Base-by-base conservation (phyloP, 2,329 filamentous ascomycete species). In the Aspergillus melleus region DNA sequence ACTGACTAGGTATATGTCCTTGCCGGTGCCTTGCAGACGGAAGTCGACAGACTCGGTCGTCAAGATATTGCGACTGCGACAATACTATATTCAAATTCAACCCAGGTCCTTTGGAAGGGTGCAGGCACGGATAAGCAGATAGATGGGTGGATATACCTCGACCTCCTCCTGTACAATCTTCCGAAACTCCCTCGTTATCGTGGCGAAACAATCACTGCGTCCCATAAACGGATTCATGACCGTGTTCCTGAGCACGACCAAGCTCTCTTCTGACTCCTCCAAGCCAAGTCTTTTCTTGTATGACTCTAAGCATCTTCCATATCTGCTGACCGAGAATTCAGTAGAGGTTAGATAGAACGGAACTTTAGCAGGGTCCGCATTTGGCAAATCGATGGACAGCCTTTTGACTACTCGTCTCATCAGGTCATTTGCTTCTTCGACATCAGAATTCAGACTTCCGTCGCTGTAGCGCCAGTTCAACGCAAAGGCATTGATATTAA, bases 381-480 rank as follows among this genome's bases (percentile, higher is more conserved):
- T 68, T 0, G 75, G 73, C 0, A 72, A 74, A 19, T 76, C 77
- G 30, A 82, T 75, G 0, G 79, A 81, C 0, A 82, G 62, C 0
- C 64, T 67, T 39, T 81, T 70, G 1, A 82, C 70, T 9, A 83
- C 76, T 4, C 76, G 70, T 59, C 72, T 73, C 74, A 80, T 83
- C 22, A 83, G 71, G 60, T 81, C 79, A 59, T 82, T 83, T 4
- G 80, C 79, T 61, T 81, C 79, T 58, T 80, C 79, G 2, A 81
- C 68, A 49, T 82, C 79, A 0, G 66, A 68, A 60, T 82, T 82
- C 16, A 79, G 67, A 0, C 49, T 67, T 0, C 77, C 78, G 14
- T 81, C 63, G 0, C 66, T 54, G 47, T 79, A 62, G 2, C 72
- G 70, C 71, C 78, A 83, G 60, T 83, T 83, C 26, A 78, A 64